phyloP scores from a whole-genome alignment of 2,329 filamentous ascomycete species.

The Neurospora sp. region DNA sequence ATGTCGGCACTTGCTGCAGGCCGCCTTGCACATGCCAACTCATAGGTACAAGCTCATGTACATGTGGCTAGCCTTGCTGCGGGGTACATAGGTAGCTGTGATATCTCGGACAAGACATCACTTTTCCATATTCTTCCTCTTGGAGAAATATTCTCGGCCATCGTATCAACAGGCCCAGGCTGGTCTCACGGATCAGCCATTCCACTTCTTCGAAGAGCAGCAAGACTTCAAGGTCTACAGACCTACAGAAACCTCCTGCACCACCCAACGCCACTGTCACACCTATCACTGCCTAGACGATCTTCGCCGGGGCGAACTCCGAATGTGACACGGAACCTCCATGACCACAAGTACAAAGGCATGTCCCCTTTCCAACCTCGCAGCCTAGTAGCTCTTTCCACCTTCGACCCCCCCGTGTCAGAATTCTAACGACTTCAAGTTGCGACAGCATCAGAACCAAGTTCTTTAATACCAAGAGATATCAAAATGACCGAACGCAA shows the following conservation, averaged over 20 bases:
- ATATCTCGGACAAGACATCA: not conserved
- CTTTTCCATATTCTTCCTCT: not conserved
- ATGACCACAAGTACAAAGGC: constrained; percentile 5
- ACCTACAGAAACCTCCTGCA: not conserved
- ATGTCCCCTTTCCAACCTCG: not conserved
- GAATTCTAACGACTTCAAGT: not conserved
- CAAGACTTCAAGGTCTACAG: not conserved
- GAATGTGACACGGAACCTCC: constrained; percentile 15
- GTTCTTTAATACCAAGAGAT: not conserved
- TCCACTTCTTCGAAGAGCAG: not conserved
- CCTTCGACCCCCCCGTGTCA: no score
- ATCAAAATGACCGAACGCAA: not conserved
- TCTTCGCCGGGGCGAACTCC: constrained; percentile 2
- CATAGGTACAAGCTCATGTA: not conserved
- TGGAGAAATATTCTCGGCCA: not conserved
- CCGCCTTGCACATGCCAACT: not conserved
- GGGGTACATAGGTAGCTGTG: not conserved
- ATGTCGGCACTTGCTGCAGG: not conserved
- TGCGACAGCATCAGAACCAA: not conserved
- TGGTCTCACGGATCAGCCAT: not conserved
- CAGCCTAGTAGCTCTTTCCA: not conserved
- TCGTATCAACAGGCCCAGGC: not conserved
- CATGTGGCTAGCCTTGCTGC: not conserved
- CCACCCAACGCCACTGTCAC: not conserved
- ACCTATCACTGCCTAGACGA: not conserved